Base-by-base conservation (phyloP, 2,329 filamentous ascomycete species). In the Botryotinia narcissicola region DNA sequence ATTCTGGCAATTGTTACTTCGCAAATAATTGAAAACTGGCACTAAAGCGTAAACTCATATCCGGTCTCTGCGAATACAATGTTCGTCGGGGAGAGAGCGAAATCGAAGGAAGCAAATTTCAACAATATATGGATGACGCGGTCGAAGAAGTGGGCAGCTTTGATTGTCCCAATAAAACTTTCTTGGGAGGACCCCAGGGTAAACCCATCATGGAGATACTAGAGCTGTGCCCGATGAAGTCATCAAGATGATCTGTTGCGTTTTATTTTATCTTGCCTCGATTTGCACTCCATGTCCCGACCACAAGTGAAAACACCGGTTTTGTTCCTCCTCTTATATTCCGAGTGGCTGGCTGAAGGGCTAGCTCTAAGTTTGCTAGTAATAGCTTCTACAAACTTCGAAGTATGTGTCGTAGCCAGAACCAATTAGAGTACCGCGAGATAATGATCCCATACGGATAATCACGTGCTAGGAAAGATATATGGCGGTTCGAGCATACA, bases 151-250 rank as follows among this genome's bases (percentile, higher is more conserved):
- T 59, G 22, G 29, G 57, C 16, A 9, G 22, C 29, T 60, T 35
- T 22, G 29, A 60, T 1, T 59, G 57, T 35, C 16, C 29, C 2
- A 32, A 32, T 1, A 2, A n/a, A n/a, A n/a, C n/a, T n/a, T n/a
- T n/a, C n/a, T n/a, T 6, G n/a, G 12, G 10, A 1, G 10, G 10
- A 14, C 2, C 1, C n/a, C 10, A 14, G 4, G 2, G 14, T n/a
- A 14, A 14, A 6, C 0, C 2, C 14, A 7, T n/a, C 10, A 6
- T 0, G 12, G 48, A 51, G 1, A 16, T 51, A 0, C 4, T 51
- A 5, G 3, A 29, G 5, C n/a, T 54, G 5, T 16, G 0, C 6
- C 2, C n/a, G 2, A 54, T 9, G 6, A 4, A 54, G 4, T 18
- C 3, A 18, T 54, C 14, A 18, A 18, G 3, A 29, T 54, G 51